These are phyloP conservation scores for Akebia trifoliata DNA, from an alignment of 164 flowering plant species.

Conservation along the genomic window DNA sequence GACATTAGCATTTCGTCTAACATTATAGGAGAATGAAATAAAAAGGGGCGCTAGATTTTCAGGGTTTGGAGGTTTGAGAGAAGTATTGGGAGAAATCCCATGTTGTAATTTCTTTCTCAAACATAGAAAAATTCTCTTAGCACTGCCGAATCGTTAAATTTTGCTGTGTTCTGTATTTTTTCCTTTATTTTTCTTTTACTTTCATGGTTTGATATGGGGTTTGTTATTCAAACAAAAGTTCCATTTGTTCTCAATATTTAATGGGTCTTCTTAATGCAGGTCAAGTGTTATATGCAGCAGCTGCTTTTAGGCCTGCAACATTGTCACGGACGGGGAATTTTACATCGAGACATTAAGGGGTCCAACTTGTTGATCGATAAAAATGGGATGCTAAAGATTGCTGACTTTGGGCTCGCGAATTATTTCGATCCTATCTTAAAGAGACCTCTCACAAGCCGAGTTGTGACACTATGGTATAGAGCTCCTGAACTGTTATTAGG, in stretches of 20 bases:
- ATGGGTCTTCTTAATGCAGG: conserved; percentile 30
- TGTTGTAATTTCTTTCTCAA: too few species aligned
- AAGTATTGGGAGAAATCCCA: too few species aligned
- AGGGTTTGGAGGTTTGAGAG: too few species aligned
- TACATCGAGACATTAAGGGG: conserved; percentile 69
- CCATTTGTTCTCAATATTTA: not conserved
- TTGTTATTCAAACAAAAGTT: not conserved
- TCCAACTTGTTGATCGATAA: conserved; percentile 57
- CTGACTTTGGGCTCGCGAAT: conserved; percentile 75
- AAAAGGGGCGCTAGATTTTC: too few species aligned
- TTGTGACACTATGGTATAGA: conserved; percentile 79
- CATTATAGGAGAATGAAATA: too few species aligned
- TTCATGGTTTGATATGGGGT: too few species aligned
- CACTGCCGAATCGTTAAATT: too few species aligned
- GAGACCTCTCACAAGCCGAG: conserved; percentile 54
- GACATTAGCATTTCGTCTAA: too few species aligned
- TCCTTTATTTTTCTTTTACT: too few species aligned
- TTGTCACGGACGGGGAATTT: conserved; percentile 57
- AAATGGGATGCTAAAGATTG: conserved; percentile 56
- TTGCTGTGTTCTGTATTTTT: too few species aligned
- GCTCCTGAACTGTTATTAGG: conserved; percentile 76
- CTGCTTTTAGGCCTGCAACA: conserved; percentile 64
- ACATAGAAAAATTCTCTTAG: too few species aligned
- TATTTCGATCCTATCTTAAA: conserved; percentile 31
- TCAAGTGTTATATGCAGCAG: conserved; percentile 67